Base-by-base conservation (phyloP, 208 protist genomes). In the Balamuthia mandrillaris region DNA sequence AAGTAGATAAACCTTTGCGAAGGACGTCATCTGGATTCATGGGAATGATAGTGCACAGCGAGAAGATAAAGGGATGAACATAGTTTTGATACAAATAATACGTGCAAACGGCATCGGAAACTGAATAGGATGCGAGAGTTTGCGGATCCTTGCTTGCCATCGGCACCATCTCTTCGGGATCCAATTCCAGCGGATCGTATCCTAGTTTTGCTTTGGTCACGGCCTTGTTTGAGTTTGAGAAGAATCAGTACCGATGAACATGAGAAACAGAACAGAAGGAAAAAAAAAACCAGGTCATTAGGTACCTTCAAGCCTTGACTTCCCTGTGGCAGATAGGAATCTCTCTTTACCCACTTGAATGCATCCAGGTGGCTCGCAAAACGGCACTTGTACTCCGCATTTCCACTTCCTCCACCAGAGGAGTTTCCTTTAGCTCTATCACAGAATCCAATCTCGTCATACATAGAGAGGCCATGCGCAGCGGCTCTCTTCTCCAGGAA, bases 1-100 rank as follows among this genome's bases (percentile, higher is more conserved):
- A n/a, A n/a, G n/a, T n/a, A n/a, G n/a, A n/a, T n/a, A n/a, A n/a
- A n/a, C n/a, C n/a, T 87, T 98, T 99, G 61, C 98, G 93, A 78
- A 99, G 92, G 10, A 99, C 98, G 70, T 99, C 97, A 88, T 99
- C 98, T 1, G 99, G 97, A 27, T 96, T 90, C 94, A 99, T 96
- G 6, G 99, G 99, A 88, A 99, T 98, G 87, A 99, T 99, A 2
- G 94, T 99, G 88, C 97, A 98, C 24, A 99, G 94, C 0, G 99
- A 99, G 88, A 99, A 99, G 87, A 99, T 99, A 91, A 99, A 99
- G 0, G 98, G 97, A 88, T 99, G 96, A 14, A 99, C 97, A 88
- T 98, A 99, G 78, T 99, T 99, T 82, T 95, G 95, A 89, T 99
- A 99, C 18, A 99, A 92, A 90, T 99, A 99, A 93, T 99, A 99